These are phyloP conservation scores for Candida railenensis DNA, from an alignment of 805 yeast species.

Conservation along the genomic window DNA sequence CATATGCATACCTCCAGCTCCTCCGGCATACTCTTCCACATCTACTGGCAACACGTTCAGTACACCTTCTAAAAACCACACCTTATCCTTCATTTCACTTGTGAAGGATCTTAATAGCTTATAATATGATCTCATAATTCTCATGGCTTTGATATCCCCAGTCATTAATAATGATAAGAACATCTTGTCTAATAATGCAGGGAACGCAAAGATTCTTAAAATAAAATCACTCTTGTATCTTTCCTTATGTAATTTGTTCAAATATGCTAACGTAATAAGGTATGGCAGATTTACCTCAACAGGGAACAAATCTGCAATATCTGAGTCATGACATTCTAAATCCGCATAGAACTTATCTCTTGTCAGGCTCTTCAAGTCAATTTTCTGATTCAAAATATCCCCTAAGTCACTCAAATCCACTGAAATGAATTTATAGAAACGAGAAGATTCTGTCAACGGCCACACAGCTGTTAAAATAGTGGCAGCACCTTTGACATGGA, in stretches of 20 bases:
- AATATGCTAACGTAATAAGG: conserved; percentile 79
- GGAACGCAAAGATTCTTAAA: conserved; percentile 84
- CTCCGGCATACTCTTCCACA: conserved; percentile 86
- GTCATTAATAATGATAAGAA: conserved; percentile 75
- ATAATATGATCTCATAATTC: conserved; percentile 88
- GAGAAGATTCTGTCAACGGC: conserved; percentile 59
- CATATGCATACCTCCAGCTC: conserved; percentile 88
- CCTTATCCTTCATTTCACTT: conserved; percentile 81
- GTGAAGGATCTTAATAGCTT: conserved; percentile 78
- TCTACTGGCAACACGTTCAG: conserved; percentile 86
- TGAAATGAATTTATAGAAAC: conserved; percentile 52
- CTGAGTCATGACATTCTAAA: conserved; percentile 80
- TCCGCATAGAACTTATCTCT: conserved; percentile 46
- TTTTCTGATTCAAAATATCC: conserved; percentile 52
- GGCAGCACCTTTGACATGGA: conserved; percentile 96
- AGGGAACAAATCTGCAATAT: conserved; percentile 83
- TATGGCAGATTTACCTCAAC: conserved; percentile 82
- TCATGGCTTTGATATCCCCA: conserved; percentile 85
- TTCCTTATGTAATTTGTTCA: conserved; percentile 80
- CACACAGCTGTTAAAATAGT: conserved; percentile 95
- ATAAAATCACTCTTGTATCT: conserved; percentile 83
- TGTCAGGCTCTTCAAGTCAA: conserved; percentile 21
- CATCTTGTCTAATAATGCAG: conserved; percentile 82
- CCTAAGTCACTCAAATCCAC: conserved; percentile 90
- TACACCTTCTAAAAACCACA: conserved; percentile 94